These are phyloP conservation scores for Canariomyces notabilis DNA, from an alignment of 2,329 filamentous ascomycete genomes.

Conservation along the genomic window DNA sequence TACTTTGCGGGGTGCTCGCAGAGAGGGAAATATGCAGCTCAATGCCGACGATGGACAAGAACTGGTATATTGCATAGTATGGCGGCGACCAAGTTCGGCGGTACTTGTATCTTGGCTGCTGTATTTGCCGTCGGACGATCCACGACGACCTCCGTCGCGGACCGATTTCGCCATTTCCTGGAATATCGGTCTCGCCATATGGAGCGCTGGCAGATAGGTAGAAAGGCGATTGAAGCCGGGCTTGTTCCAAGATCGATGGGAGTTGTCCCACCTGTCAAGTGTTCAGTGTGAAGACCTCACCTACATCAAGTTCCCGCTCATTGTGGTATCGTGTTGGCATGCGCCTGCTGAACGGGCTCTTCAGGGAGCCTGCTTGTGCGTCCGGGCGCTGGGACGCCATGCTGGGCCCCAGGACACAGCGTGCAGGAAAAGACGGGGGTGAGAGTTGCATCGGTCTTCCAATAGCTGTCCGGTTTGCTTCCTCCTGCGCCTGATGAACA, in stretches of 20 bases:
- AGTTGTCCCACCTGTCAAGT: not conserved
- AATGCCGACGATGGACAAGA: constrained; percentile 3
- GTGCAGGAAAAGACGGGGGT: not conserved
- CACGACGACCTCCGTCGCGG: not conserved
- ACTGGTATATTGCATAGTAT: not conserved
- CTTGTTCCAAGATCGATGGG: not conserved
- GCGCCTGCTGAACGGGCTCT: not conserved
- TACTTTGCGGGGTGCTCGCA: not conserved
- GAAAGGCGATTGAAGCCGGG: not conserved
- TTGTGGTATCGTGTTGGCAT: not conserved
- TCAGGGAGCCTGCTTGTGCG: not conserved
- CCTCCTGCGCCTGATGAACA: not conserved
- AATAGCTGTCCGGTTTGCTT: not conserved
- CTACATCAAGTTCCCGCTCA: not conserved
- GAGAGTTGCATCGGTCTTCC: not conserved
- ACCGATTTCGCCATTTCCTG: not conserved
- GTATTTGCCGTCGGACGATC: not conserved
- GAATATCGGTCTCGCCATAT: not conserved
- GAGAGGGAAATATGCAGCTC: constrained; percentile 7
- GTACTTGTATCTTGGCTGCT: not conserved
- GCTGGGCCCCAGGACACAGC: not conserved
- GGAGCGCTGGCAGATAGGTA: not conserved
- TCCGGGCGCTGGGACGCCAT: not conserved
- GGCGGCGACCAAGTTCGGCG: too few relatives aligned
- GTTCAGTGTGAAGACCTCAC: not conserved